A percentile compares a stretch with the other conserved stretches of the same genome.
phyloP scores from a whole-genome alignment of 2,329 filamentous ascomycete genomes.

The Chaetomium sp. region DNA sequence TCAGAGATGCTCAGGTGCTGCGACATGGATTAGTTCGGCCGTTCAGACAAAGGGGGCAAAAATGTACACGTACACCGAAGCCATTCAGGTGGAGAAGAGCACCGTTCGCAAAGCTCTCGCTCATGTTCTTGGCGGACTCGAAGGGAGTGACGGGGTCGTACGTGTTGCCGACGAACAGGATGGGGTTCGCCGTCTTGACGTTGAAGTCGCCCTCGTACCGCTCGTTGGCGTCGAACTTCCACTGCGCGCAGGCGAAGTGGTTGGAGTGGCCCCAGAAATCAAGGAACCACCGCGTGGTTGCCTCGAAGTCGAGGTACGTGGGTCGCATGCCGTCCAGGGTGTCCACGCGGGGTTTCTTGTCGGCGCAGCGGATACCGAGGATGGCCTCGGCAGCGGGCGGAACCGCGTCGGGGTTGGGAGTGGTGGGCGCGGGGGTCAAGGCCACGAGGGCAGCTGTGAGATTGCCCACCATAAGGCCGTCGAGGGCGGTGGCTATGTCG shows the following conservation, averaged over 20 bases:
- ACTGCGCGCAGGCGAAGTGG: background rate
- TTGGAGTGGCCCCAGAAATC: constrained; percentile 1
- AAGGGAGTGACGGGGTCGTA: background rate
- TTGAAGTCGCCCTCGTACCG: background rate
- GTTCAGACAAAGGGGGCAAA: background rate
- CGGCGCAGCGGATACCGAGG: background rate
- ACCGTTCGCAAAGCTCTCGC: background rate
- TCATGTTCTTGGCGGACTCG: background rate
- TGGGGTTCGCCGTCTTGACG: background rate
- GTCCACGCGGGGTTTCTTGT: background rate
- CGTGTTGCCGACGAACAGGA: background rate
- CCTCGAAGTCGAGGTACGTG: background rate
- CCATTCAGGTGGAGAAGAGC: background rate
- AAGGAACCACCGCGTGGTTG: background rate
- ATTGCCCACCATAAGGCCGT: background rate
- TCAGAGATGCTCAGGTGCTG: background rate
- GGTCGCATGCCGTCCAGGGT: background rate
- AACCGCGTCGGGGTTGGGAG: background rate
- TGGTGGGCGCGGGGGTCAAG: background rate
- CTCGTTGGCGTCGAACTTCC: background rate
- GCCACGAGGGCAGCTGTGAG: background rate
- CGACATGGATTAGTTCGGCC: background rate
- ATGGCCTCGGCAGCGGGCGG: background rate
- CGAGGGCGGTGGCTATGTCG: constrained; percentile 1
- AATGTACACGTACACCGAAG: background rate